Conservation (phyloP, 768 basidiomycete species). For the Hygrophoropsis aurantiaca region DNA sequence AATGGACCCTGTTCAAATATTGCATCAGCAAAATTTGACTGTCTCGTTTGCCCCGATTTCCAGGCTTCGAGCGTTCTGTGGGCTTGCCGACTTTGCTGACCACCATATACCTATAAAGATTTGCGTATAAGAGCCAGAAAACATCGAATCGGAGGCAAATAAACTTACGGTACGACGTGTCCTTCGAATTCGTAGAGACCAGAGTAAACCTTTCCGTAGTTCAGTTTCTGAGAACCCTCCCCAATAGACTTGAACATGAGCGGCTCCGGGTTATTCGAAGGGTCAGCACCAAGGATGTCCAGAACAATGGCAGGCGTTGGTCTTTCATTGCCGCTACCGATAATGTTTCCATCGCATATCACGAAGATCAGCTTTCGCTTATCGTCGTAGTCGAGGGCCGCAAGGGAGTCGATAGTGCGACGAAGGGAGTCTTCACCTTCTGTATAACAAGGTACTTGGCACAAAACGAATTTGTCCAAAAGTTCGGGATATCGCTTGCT, state of each 20-base stretch:
- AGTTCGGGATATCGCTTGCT: conserved; percentile 63
- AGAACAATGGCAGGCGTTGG: conserved; percentile 66
- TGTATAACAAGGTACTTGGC: conserved; percentile 70
- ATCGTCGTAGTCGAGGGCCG: conserved; percentile 65
- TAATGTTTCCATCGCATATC: conserved; percentile 72
- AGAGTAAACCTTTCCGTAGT: conserved; percentile 71
- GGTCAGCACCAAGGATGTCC: conserved; percentile 67
- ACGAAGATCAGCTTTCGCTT: conserved; percentile 68
- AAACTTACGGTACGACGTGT: conserved; percentile 62
- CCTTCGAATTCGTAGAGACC: conserved; percentile 71
- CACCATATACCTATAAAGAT: conserved; percentile 49
- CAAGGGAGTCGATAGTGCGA: conserved; percentile 66
- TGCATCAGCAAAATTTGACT: conserved; percentile 67
- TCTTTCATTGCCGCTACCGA: conserved; percentile 66
- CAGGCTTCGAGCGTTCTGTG: conserved; percentile 62
- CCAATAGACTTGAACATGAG: conserved; percentile 69
- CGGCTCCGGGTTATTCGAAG: conserved; percentile 61
- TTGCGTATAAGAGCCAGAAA: conserved; percentile 4
- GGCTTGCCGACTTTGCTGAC: conserved; percentile 68
- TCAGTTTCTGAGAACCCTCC: conserved; percentile 64
- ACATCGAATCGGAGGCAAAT: background rate
- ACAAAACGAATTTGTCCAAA: conserved; percentile 68
- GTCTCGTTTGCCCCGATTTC: conserved; percentile 69
- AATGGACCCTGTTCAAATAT: conserved; percentile 69
- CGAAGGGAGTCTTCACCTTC: conserved; percentile 72